phyloP scores from a whole-genome alignment of 495 filamentous ascomycete species.

The Aspergillus affinis region DNA sequence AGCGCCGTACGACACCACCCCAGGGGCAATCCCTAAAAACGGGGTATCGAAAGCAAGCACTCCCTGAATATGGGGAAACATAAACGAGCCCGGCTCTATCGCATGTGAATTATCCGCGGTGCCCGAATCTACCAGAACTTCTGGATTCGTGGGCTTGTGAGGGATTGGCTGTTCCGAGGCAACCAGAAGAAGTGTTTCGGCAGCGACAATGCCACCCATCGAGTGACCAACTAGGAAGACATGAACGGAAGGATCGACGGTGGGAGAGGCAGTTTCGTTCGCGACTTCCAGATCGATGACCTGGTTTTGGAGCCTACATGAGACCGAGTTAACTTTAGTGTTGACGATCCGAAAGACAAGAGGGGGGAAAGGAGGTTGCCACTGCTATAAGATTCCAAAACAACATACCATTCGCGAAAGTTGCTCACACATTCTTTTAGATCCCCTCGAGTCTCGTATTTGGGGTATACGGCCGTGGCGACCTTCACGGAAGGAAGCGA shows the following conservation, averaged over 20 bases:
- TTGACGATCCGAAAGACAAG: neutral
- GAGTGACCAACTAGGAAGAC: conserved; percentile 86
- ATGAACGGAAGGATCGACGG: conserved; percentile 82
- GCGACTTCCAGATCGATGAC: conserved; percentile 94
- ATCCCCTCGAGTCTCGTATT: conserved; percentile 89
- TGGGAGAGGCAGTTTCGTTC: conserved; percentile 78
- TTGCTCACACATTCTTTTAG: conserved; percentile 72
- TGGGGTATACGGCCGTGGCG: conserved; percentile 74
- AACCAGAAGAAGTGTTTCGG: conserved; percentile 75
- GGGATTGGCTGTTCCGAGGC: conserved; percentile 66
- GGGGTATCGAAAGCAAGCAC: conserved; percentile 95
- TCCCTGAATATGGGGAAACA: conserved; percentile 73
- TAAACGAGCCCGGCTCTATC: conserved; percentile 42
- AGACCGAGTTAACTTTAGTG: neutral
- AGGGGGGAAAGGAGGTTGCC: neutral
- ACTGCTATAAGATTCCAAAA: neutral
- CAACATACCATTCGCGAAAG: conserved; percentile 80
- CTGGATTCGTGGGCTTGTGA: conserved; percentile 19
- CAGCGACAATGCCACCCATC: conserved; percentile 97
- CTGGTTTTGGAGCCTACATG: conserved; percentile 77
- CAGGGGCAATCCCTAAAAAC: conserved; percentile 84
- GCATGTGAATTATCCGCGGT: conserved; percentile 24
- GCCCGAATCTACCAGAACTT: conserved; percentile 24
- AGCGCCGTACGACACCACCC: conserved; percentile 84
- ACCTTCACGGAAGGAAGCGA: conserved; percentile 75